Evolutionary conservation across 2,329 filamentous ascomycete genomes (phyloP), one percentile per base, ranked within the genome.

Genomic region (Fusarium oligoseptatum): DNA sequence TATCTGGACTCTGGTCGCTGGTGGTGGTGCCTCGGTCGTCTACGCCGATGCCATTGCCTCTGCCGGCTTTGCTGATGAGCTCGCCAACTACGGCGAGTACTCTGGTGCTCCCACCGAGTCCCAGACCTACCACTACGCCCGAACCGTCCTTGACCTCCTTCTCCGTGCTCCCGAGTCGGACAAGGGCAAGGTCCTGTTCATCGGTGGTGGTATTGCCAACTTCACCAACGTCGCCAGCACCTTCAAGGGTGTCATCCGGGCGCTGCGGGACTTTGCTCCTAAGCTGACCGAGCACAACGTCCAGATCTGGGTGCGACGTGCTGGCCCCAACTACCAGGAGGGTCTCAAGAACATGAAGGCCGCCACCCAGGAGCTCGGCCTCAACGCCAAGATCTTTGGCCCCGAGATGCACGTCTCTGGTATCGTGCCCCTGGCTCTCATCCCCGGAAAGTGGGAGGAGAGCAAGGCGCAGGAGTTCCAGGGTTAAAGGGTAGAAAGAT

Each of bases 51-150:
- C 97, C 85, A 99, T 99, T 85, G 97, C 97, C 79, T 98, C 95
- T 72, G 92, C 95, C 81, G 97, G 97, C 76, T 98, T 97, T 84
- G 95, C 97, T 75, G 92, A 95, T 80, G 95, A 99, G 86, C 92
- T 99, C 64, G 97, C 97, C 88, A 99, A 99, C 92, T 99, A 99
- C 84, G 97, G 97, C 85, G 97, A 99, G 88, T 99, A 99, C 92
- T 98, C 97, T 76, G 97, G 97, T 88, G 97, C 97, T 76, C 97
- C 97, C 78, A 98, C 95, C 71, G 97, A 99, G 92, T 97, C 95
- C 55, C 97, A 99, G 88, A 98, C 97, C 72, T 99, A 94, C 92
- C 95, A 98, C 92, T 99, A 99, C 87, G 95, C 97, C 82, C 94
- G 94, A 82, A 99, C 97, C 34, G 95, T 99, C 75, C 90, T 99